Percentiles rank a stretch among this genome's conserved stretches.
phyloP scores from a whole-genome alignment of 257 asterid species.

The Solanum etuberosum region DNA sequence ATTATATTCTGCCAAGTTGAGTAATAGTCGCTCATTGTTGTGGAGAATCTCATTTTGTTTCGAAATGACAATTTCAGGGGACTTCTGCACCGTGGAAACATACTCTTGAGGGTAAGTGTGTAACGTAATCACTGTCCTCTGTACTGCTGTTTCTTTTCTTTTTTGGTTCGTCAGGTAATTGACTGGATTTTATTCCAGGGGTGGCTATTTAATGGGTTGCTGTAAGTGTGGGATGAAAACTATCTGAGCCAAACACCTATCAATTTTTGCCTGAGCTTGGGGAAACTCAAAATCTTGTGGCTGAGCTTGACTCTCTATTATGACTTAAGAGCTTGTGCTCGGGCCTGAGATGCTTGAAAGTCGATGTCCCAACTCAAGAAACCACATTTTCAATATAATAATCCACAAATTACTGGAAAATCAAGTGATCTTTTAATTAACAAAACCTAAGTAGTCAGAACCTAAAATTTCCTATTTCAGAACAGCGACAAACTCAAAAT shows the following conservation, averaged over 20 bases:
- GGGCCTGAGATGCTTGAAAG: neutral
- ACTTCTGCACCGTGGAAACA: constrained; percentile 90
- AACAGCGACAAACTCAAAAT: neutral
- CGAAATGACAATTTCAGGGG: constrained; percentile 47
- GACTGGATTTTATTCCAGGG: neutral
- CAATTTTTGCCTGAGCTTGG: neutral
- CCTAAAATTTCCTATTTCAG: neutral
- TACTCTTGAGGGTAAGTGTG: constrained; percentile 64
- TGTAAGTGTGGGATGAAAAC: neutral
- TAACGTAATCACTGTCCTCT: neutral
- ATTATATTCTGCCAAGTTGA: constrained; percentile 4
- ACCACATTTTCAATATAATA: neutral
- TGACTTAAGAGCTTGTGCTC: neutral
- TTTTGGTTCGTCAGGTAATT: neutral
- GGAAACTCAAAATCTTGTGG: neutral
- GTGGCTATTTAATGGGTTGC: neutral
- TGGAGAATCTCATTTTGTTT: constrained; percentile 6
- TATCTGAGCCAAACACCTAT: neutral
- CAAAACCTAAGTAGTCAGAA: neutral
- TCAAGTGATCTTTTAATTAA: neutral
- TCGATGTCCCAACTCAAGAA: neutral
- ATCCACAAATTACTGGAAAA: neutral
- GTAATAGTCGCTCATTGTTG: neutral
- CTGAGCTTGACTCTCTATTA: neutral
- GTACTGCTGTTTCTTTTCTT: neutral